These are phyloP conservation scores for Podospora didyma DNA, from an alignment of 495 filamentous ascomycete genomes.

Conservation along the genomic window DNA sequence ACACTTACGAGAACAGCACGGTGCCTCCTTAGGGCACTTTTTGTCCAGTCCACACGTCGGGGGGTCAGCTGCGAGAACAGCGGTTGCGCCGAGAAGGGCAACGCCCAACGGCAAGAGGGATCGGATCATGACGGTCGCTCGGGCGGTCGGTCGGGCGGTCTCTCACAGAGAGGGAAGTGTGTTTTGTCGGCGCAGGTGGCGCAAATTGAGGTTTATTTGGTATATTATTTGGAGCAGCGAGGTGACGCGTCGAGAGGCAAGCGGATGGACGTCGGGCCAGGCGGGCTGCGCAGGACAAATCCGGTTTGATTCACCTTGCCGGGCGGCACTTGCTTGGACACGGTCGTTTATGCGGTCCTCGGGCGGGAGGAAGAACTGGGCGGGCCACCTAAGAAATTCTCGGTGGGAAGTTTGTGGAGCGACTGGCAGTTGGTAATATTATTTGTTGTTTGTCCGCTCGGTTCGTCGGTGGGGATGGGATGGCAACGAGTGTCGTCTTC, in stretches of 20 bases:
- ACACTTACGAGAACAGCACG: conserved; percentile 90
- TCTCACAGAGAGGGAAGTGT: background rate
- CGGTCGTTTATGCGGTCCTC: conserved; percentile 11
- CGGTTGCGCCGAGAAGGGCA: conserved; percentile 38
- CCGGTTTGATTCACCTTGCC: conserved; percentile 15
- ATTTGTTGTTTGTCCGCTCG: too few relatives aligned
- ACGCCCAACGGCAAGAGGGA: conserved; percentile 33
- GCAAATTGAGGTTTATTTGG: background rate
- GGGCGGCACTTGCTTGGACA: conserved; percentile 9
- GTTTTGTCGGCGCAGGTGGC: background rate
- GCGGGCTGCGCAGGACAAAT: conserved; percentile 8
- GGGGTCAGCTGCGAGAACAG: conserved; percentile 30
- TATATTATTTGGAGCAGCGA: background rate
- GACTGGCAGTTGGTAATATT: too few relatives aligned
- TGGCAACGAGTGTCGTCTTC: too few relatives aligned
- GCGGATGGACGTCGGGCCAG: background rate
- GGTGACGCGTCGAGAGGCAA: background rate
- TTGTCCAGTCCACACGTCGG: conserved; percentile 44
- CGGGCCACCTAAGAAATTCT: background rate
- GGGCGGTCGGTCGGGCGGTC: background rate
- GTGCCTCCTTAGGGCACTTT: conserved; percentile 68
- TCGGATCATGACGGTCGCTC: conserved; percentile 29
- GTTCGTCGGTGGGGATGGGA: too few relatives aligned
- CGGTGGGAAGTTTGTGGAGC: background rate
- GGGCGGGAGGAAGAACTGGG: background rate